Evolutionary conservation across 768 basidiomycete genomes (phyloP), one percentile per base, ranked within the genome.

Genomic region (Hemileccinum impolitum): DNA sequence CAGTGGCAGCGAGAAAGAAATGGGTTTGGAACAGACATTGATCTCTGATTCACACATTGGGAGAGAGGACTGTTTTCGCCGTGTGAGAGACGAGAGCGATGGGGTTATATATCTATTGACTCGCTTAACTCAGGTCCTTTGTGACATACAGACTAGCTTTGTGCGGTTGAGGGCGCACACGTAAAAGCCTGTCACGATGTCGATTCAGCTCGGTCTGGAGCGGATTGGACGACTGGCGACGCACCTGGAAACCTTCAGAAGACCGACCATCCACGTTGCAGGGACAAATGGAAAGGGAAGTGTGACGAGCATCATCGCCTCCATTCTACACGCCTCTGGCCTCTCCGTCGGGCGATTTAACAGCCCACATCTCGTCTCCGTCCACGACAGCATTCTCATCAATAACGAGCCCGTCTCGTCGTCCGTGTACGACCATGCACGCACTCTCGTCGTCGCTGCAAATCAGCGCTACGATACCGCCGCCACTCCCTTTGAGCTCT

Each of bases 251-350:
- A 68, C 73, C 0, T 86, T 88, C 60, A 80, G 75, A 0, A 78
- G 90, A 2, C 95, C 93, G 0, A 91, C 93, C 1, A 74, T 90
- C 31, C 96, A 99, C 61, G 78, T 98, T 49, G 84, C 93, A 8
- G 96, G 96, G 0, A 99, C 96, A 0, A 98, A 99, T 68, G 95
- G 95, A 9, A 99, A 98, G 68, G 96, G 96, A 31, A 94, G 90
- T 57, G 91, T 95, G 12, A 84, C 92, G 1, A 85, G 86, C 6
- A 73, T 93, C 31, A 66, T 96, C 11, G 81, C 90, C 0, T 90
- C 90, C 37, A 87, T 91, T 58, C 70, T 97, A 8, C 62, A 64
- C 5, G 67, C 75, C 6, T 75, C 84, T 6, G 68, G 73, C 0
- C 72, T 87, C 45, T 71, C 72, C 18, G 75, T 89, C 11, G 96